Conservation (phyloP, 2,329 filamentous ascomycete genomes). For the Cadophora luteo-olivacea region DNA sequence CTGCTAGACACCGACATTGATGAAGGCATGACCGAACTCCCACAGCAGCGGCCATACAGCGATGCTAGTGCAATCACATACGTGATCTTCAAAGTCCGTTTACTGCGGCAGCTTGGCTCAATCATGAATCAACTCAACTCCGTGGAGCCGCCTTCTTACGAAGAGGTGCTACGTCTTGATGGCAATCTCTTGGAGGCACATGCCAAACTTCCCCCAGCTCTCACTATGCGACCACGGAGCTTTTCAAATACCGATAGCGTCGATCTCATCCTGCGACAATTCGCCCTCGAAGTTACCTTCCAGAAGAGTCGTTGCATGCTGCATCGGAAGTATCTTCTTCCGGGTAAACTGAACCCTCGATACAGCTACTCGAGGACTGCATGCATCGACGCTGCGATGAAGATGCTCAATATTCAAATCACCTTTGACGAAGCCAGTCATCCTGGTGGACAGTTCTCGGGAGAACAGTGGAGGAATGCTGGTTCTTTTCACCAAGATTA, state of each 20-base stretch:
- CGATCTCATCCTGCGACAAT: slow-evolving; percentile 25
- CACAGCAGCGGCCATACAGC: neutral
- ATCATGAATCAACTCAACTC: slow-evolving; percentile 58
- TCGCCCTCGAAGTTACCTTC: slow-evolving; percentile 26
- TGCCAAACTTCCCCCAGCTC: neutral
- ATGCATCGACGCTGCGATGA: neutral
- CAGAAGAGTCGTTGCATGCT: slow-evolving; percentile 32
- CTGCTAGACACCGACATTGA: neutral
- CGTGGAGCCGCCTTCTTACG: slow-evolving; percentile 54
- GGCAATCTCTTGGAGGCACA: neutral
- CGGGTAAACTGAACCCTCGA: neutral
- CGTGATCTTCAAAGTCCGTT: slow-evolving; percentile 48
- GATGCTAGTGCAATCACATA: neutral
- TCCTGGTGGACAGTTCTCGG: neutral
- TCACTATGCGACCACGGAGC: neutral
- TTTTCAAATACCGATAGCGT: slow-evolving; percentile 14
- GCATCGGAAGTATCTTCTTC: slow-evolving; percentile 31
- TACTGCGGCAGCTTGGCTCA: slow-evolving; percentile 45
- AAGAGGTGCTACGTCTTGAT: slow-evolving; percentile 33
- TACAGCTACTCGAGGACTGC: neutral
- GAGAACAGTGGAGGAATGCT: neutral
- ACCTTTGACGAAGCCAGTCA: neutral
- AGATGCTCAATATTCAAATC: neutral
- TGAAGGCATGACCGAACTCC: neutral
- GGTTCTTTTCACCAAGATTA: neutral